phyloP scores from a whole-genome alignment of 345 rosid species.

The Alliaria petiolata region DNA sequence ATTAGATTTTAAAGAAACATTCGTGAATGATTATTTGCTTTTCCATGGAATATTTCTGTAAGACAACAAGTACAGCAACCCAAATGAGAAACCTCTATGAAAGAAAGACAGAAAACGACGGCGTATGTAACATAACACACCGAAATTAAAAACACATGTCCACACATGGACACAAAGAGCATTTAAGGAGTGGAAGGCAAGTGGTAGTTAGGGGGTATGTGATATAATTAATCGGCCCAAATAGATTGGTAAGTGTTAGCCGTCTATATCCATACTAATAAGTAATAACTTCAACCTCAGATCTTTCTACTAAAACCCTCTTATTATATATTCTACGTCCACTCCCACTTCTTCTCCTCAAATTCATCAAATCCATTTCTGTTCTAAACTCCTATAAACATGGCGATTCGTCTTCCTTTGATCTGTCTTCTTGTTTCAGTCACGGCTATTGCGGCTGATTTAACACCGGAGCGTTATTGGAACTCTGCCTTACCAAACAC shows the following conservation, averaged over 20 bases:
- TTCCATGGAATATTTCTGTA: not conserved
- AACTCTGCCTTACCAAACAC: constrained; percentile 30
- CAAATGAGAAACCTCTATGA: not conserved
- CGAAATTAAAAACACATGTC: constrained; percentile 20
- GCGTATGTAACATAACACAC: not conserved
- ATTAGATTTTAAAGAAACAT: not conserved
- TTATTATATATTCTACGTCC: constrained; percentile 25
- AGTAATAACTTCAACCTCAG: constrained; percentile 7
- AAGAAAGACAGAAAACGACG: not conserved
- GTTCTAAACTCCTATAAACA: not conserved
- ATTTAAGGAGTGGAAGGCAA: constrained; percentile 24
- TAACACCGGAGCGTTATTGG: constrained; percentile 33
- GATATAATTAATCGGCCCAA: constrained; percentile 21
- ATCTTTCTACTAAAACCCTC: constrained; percentile 23
- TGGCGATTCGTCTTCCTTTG: constrained; percentile 16
- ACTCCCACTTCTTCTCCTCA: constrained; percentile 22
- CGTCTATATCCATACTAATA: constrained; percentile 12
- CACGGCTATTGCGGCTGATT: constrained; percentile 27
- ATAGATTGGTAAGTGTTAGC: constrained; percentile 29
- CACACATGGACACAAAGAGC: constrained; percentile 23
- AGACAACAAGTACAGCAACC: not conserved
- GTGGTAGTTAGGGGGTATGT: constrained; percentile 31
- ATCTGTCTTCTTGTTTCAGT: constrained; percentile 30
- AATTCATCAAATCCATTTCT: not conserved
- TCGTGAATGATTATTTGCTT: not conserved